phyloP scores from a whole-genome alignment of 352 stramenopile species.

The Globisporangium polare region DNA sequence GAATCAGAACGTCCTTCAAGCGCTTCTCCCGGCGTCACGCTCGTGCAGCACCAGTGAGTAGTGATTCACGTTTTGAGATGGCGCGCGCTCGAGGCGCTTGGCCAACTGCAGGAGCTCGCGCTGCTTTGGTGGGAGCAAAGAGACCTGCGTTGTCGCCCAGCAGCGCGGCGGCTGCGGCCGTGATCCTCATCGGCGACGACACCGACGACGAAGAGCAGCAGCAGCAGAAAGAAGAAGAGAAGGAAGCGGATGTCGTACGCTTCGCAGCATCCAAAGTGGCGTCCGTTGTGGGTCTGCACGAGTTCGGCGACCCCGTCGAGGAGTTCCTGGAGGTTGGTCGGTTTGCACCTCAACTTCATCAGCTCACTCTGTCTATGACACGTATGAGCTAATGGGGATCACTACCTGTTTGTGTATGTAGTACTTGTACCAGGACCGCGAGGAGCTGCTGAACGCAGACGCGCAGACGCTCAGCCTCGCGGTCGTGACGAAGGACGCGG shows the following conservation, averaged over 20 bases:
- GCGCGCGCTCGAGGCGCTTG: too few relatives aligned
- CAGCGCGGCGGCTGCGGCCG: neutral
- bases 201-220: neutral
- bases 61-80: too few relatives aligned
- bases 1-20: too few relatives aligned
- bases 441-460: conserved; percentile 45
- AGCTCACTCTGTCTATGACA: neutral
- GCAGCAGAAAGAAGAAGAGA: neutral
- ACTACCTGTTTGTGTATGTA: conserved; percentile 11
- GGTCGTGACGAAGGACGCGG: conserved; percentile 53
- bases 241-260: conserved; percentile 26
- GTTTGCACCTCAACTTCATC: neutral
- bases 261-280: conserved; percentile 74
- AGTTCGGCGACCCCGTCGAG: conserved; percentile 56
- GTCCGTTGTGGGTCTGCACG: conserved; percentile 62
- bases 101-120: too few relatives aligned
- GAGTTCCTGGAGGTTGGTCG: conserved; percentile 31
- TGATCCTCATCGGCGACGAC: neutral
- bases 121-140: too few relatives aligned
- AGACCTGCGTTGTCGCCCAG: too few relatives aligned
- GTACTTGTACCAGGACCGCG: conserved; percentile 65
- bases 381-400: neutral
- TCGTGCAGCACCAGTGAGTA: too few relatives aligned
- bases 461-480: conserved; percentile 36
- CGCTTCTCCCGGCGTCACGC: too few relatives aligned